Evolutionary conservation across 108 stramenopile genomes (phyloP), one percentile per base, ranked within the genome.

Genomic region (Cyclotella atomus): DNA sequence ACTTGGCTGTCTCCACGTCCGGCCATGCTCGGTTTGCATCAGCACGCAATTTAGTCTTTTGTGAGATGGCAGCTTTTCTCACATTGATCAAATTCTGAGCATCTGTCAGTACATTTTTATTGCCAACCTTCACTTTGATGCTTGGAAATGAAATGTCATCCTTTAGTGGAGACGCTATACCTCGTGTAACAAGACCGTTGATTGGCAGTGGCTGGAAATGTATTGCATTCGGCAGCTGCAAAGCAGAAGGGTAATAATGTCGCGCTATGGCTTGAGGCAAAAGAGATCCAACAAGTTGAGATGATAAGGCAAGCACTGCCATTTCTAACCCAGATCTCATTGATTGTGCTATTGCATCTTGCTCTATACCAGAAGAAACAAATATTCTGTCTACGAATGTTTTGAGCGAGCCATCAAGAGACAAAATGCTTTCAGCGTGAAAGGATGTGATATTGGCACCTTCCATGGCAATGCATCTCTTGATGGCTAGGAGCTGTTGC

Each of bases 1-100:
- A 32, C 23, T 65, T 12, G 35, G 88, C 89, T 19, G 62, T 55
- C 9, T 65, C 44, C 61, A 71, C 34, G 50, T n/a, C n/a, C n/a
- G 86, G 76, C 87, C 89, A 94, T 23, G 85, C 87, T 79, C 89
- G 73, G 50, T 94, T 94, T 10, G 89, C 93, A 66, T 94, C 93
- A 10, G 81, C 85, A 46, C 93, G 80, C 10, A 91, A 47, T 27
- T 29, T 82, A 0, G 67, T 53, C 19, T 23, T 54, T 46, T 38
- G 59, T 33, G 23, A 29, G 28, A 17, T 41, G 2, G 56, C 55
- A 27, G 67, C 61, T 23, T 61, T 38, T 33, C 68, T 59, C 27
- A 74, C 54, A 41, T 68, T 65, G 12, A 71, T 62, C 41, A 91
- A 64, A 30, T 75, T 50, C 10, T 36, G 46, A 15, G 59, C 77